Evolutionary conservation across 106 monocot species (phyloP), one percentile per base, ranked within the genome.

Genomic region (Dendrobium catenatum): DNA sequence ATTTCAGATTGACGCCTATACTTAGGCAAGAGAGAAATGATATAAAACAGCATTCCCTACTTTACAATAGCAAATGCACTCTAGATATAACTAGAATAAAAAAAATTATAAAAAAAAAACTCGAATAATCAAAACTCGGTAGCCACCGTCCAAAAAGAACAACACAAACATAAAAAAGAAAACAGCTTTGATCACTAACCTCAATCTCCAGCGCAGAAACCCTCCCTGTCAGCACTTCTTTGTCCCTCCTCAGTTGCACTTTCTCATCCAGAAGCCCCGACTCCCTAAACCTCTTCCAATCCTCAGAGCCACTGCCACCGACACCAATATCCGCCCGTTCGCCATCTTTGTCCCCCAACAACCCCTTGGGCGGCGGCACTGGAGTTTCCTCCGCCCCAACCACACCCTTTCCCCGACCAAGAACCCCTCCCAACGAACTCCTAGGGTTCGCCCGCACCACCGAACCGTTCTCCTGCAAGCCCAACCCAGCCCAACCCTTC

Each of bases 231-330:
- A 83, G 83, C 2, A 89, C 91, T 19, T 93, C 95, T 68, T 83
- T 83, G 73, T 93, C 99, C 83, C 83, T 99, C 74, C 83, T 91
- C 51, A 88, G 80, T n/a, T 89, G 77, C 11, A 66, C 79, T 0
- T 86, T 88, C 78, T 91, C 89, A 54, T 95, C 95, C 42, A 95
- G 83, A 77, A 93, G 80, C 20, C 99, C 95, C 1, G 85, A 89
- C 16, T 95, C 95, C 81, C 84, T 83, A 51, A 93, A 95, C 64
- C 84, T 80, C 85, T 82, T 83, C 83, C 83, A 83, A 9, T 72
- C 83, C 22, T 83, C 83, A 40, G 72, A 73, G 29, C 79, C 73
- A 29, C 72, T 78, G 2, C 83, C 83, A 8, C 49, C 83, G 4
- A 9, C 22, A 2, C 72, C 70, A 6, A 29, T 55, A 11, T 22